phyloP scores from a whole-genome alignment of 2,329 filamentous ascomycete genomes.

The Aspergillus luchuensis region DNA sequence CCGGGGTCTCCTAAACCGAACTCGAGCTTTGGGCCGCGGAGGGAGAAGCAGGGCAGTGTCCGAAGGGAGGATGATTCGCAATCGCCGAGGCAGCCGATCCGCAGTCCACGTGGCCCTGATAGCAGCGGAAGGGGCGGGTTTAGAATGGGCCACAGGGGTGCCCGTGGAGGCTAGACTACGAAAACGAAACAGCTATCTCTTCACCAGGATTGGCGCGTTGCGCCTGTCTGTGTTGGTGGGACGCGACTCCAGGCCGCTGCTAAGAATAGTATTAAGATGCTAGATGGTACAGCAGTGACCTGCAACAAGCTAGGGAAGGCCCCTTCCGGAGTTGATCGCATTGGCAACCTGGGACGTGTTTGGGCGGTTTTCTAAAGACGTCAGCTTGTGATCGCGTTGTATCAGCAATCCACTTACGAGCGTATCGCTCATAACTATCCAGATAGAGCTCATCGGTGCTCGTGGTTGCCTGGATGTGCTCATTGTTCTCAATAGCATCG shows the following conservation, averaged over 20 bases:
- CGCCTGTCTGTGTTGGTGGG: background rate
- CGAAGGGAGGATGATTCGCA: constrained; percentile 38
- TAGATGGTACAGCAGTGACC: background rate
- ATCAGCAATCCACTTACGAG: constrained; percentile 45
- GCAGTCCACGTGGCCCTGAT: constrained; percentile 77
- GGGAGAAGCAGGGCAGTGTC: constrained; percentile 43
- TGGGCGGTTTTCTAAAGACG: constrained; percentile 57
- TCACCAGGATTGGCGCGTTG: background rate
- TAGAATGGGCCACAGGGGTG: constrained; percentile 70
- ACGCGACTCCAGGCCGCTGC: background rate
- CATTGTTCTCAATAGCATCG: constrained; percentile 66
- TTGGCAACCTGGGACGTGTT: constrained; percentile 61
- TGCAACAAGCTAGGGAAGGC: constrained; percentile 47
- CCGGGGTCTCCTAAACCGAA: constrained; percentile 70
- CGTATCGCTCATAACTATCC: constrained; percentile 67
- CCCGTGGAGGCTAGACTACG: constrained; percentile 38
- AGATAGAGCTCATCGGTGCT: constrained; percentile 67
- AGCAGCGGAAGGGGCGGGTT: constrained; percentile 75
- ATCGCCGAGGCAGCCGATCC: constrained; percentile 61
- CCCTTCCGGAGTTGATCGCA: constrained; percentile 60
- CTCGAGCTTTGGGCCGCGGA: constrained; percentile 50
- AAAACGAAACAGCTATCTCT: background rate
- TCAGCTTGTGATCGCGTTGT: constrained; percentile 13
- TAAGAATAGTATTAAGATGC: background rate
- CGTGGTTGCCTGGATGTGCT: constrained; percentile 66